A percentile compares a stretch with the other conserved stretches of the same genome.
These are phyloP conservation scores for Dothiorella sarmentorum DNA, from an alignment of 2,329 filamentous ascomycete genomes.

Conservation along the genomic window DNA sequence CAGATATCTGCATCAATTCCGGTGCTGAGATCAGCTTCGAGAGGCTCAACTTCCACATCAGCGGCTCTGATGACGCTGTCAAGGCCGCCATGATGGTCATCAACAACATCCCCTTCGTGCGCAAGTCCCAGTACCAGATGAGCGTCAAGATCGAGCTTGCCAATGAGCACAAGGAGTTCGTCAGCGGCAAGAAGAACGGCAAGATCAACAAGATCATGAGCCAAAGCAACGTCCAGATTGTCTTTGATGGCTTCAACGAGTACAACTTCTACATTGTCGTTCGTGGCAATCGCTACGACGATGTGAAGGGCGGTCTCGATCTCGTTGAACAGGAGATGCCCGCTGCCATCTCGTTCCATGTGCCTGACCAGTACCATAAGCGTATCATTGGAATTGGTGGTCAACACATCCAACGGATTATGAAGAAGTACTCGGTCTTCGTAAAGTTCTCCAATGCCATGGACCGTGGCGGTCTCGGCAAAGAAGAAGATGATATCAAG, in stretches of 20 bases:
- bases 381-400: slow-evolving; percentile 98
- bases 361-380: slow-evolving; percentile 98
- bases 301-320: slow-evolving; percentile 86
- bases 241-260: slow-evolving; percentile 98
- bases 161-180: slow-evolving; percentile 99
- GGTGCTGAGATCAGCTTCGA: slow-evolving; percentile 94
- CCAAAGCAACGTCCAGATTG: slow-evolving; percentile 97
- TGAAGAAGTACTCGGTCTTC: slow-evolving; percentile 99
- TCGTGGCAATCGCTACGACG: slow-evolving; percentile 85
- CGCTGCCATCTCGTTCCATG: slow-evolving; percentile 97
- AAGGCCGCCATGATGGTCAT: slow-evolving; percentile 94
- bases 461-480: slow-evolving; percentile 89
- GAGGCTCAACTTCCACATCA: slow-evolving; percentile 88
- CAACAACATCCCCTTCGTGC: slow-evolving; percentile 84
- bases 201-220: slow-evolving; percentile 99
- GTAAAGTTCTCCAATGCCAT: slow-evolving; percentile 99
- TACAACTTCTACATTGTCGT: slow-evolving; percentile 99
- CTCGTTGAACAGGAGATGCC: slow-evolving; percentile 99
- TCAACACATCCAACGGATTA: slow-evolving; percentile 98
- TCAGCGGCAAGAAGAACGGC: slow-evolving; percentile 98
- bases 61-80: slow-evolving; percentile 92
- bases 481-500: slow-evolving; percentile 96
- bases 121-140: slow-evolving; percentile 84
- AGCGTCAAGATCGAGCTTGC: slow-evolving; percentile 97
- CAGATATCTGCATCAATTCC: slow-evolving; percentile 93